Base-by-base conservation (phyloP, 2,329 filamentous ascomycete species). In the Chaetomiaceae sp. region DNA sequence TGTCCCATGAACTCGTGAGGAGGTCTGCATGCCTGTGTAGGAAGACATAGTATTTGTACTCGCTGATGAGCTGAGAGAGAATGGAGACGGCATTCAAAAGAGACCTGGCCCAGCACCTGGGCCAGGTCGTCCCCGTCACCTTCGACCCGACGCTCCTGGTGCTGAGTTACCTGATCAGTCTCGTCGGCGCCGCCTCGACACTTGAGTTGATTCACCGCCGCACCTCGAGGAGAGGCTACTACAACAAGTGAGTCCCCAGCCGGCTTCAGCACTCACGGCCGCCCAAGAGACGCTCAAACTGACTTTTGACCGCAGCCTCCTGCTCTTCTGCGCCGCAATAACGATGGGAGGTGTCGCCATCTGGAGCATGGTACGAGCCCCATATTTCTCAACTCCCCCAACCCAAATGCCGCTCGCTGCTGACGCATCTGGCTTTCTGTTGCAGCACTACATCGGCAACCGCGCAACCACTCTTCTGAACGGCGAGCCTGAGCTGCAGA, bases 401-500 rank as follows among this genome's bases (percentile, higher is more conserved):
- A 8, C 2, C 5, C 25, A 27, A 4, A n/a, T 18, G 2, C 13
- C 65, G 65, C 20, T 9, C n/a, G n/a, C 14, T 23, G 14, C 27
- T 45, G 16, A 32, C 21, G 9, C 30, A 11, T 27, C 16, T 21
- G 18, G n/a, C 32, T 25, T 16, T 5, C 29, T 30, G 9, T 37
- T 69, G 69, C 74, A 85, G 87, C 89, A 94, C 66, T 92, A 88
- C 63, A 86, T 94, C 59, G 89, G 89, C 20, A 92, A 94, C 66
- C 79, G 86, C 48, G 89, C 89, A 13, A 87, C 92, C 56, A 74
- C 86, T 23, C 77, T 95, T 16, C 85, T 78, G 34, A 60, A 83
- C 58, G 86, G 86, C 34, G 70, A 81, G 55, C 58, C 71, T 11
- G 71, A 80, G 32, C 73, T 89, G 10, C 88, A 92, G 59, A 84